Evolutionary conservation across 495 filamentous ascomycete species (phyloP), one percentile per base, ranked within the genome.

Genomic region (Wilcoxina mikolae): DNA sequence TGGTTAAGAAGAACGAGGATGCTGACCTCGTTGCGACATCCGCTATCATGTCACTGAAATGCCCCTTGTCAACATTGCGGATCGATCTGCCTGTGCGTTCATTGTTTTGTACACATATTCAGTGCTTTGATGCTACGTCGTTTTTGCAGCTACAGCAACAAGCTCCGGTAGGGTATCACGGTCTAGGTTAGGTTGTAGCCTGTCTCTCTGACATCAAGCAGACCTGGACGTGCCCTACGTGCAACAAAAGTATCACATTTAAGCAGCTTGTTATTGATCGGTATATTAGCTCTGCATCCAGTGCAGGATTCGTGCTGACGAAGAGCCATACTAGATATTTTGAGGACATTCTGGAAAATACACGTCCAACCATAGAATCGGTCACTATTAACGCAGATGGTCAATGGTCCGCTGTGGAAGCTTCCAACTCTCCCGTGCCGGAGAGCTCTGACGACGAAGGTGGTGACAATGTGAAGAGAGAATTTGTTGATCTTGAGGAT

Each of bases 61-160:
- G 91, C 61, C 91, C 93, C 0, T 68, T 98, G 11, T 90, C 86
- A 2, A 91, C 86, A 17, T 74, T 86, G 54, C 78, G 87, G 54
- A 84, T 98, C 28, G 74, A 78, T 24, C 72, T 83, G 22, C 91
- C 91, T 7, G 84, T 85, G 60, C 80, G 91, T 38, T 87, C 84
- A 1, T 73, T 78, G 7, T 64, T 80, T 22, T 98, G 91, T 67
- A 83, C 75, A 5, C 91, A 98, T 69, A 87, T 89, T 38, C 86
- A 91, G 60, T 96, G 91, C 62, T 96, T 96, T 65, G 91, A 98
- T 68, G 91, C 82, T n/a, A 79, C 78, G 2, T 93, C 87, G 2
- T 98, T 94, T 60, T 73, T 98, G 12, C 86, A 94, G 60, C 66
- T 98, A 33, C 88, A 95, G 62, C 88, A 95, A 66, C 91, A 98